phyloP scores from a whole-genome alignment of 768 basidiomycete species.

The Austroboletus eburneus region DNA sequence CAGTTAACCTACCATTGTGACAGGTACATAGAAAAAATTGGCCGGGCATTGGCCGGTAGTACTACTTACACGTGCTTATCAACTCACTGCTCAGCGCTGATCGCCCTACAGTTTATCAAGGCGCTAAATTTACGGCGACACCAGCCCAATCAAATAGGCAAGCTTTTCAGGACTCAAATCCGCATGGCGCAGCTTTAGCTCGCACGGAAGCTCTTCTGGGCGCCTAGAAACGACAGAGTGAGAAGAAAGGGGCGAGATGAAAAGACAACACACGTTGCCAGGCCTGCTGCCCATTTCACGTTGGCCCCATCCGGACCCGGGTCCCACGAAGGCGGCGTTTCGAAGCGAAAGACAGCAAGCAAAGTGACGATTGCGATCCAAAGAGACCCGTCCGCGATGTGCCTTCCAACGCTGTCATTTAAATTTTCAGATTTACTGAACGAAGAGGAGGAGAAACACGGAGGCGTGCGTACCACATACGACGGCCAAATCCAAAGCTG shows the following conservation, averaged over 20 bases:
- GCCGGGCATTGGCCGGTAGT: too few species aligned
- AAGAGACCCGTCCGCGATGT: conserved; percentile 38
- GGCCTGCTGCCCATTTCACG: conserved; percentile 18
- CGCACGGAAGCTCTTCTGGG: conserved; percentile 12
- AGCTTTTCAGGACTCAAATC: conserved; percentile 9
- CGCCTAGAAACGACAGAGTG: conserved; percentile 11
- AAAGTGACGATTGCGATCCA: conserved; percentile 25
- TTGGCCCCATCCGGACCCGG: conserved; percentile 18
- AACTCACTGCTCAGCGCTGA: background rate
- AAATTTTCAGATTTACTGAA: too few species aligned
- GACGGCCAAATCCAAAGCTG: conserved; percentile 41
- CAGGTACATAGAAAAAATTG: too few species aligned
- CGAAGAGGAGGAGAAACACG: too few species aligned
- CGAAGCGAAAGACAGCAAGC: conserved; percentile 16
- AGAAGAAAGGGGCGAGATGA: too few species aligned
- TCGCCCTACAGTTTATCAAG: background rate
- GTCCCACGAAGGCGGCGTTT: conserved; percentile 12
- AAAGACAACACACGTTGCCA: conserved; percentile 18
- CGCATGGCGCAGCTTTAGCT: conserved; percentile 8
- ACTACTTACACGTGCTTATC: background rate
- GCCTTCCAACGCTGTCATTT: conserved; percentile 36
- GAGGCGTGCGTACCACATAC: conserved; percentile 16
- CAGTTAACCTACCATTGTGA: too few species aligned
- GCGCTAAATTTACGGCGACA: background rate
- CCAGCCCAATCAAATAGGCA: conserved; percentile 6